Base-by-base conservation (phyloP, 495 filamentous ascomycete species). In the Darksidea phi region DNA sequence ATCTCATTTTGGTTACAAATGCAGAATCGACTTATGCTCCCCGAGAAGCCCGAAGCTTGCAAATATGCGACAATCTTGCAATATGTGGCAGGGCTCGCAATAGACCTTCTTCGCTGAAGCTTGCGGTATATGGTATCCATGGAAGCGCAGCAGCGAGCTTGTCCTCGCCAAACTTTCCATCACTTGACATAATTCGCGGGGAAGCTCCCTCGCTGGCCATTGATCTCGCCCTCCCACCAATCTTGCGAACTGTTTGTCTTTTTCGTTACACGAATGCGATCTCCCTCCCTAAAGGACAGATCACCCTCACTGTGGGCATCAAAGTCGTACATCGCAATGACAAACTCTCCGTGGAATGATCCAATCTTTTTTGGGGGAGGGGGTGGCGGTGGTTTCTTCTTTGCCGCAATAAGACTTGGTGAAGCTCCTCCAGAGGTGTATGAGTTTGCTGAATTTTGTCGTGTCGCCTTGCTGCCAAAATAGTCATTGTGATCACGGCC, bases 151-250 rank as follows among this genome's bases (percentile, higher is more conserved):
- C 5, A 15, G 5, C 41, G 36, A 8, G 41, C 41, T 43, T 43
- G 6, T 20, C 36, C 36, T 38, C 36, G 41, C 7, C 12, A 49
- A 25, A 13, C n/a, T 5, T 49, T 6, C n/a, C 13, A 23, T 59
- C 48, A 68, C 43, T 68, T 68, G 56, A 61, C 63, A 48, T 97
- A 97, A 72, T 97, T 97, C 3, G 92, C 93, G 17, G 93, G 93
- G 73, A 97, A 97, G 66, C 76, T 86, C 10, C 93, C 93, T 70
- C 80, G 80, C 21, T 75, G 71, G 2, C 93, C 94, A 48, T 79
- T 75, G 26, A 96, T 53, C 73, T 97, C 91, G 17, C 93, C 93
- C 55, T 90, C 85, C 93, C 93, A 97, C 93, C 93, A 97, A 68
- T 96, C 93, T 73, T 96, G 89, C 26, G 83, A 86, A 54, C 88